Conservation (phyloP, 129 eudicot species). For the Flaveria trinervia region DNA sequence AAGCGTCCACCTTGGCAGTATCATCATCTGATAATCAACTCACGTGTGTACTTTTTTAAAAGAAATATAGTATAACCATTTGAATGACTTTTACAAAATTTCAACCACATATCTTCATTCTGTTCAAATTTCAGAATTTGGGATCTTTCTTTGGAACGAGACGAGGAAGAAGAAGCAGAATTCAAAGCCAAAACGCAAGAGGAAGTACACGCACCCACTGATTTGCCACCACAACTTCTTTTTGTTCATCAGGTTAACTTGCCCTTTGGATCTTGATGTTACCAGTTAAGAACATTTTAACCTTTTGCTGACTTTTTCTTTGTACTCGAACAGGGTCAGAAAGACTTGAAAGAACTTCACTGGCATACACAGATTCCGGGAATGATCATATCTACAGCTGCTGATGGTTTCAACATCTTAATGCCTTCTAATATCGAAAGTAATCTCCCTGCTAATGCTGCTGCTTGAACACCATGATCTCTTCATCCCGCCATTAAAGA, state of each 20-base stretch:
- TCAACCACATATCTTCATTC: neutral
- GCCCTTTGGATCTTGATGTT: constrained; percentile 13
- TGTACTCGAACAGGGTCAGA: constrained; percentile 70
- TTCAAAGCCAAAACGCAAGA: constrained; percentile 74
- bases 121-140: constrained; percentile 59
- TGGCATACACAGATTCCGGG: constrained; percentile 99
- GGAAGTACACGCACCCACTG: constrained; percentile 77
- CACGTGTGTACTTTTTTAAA: constrained; percentile 57
- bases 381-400: constrained; percentile 90
- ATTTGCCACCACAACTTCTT: constrained; percentile 94
- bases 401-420: constrained; percentile 87
- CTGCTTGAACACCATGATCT: constrained; percentile 28
- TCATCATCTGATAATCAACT: constrained; percentile 88
- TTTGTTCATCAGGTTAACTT: constrained; percentile 84
- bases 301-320: neutral
- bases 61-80: neutral
- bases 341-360: constrained; percentile 96
- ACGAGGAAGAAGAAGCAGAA: constrained; percentile 98
- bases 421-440: constrained; percentile 98
- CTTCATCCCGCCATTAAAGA: neutral
- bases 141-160: constrained; percentile 91
- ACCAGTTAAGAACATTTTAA: neutral
- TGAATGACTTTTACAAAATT: constrained; percentile 4
- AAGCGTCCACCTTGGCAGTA: constrained; percentile 88
- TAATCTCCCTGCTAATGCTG: constrained; percentile 53